phyloP scores from a whole-genome alignment of 164 flowering plant genomes.

The Dillenia turbinata region DNA sequence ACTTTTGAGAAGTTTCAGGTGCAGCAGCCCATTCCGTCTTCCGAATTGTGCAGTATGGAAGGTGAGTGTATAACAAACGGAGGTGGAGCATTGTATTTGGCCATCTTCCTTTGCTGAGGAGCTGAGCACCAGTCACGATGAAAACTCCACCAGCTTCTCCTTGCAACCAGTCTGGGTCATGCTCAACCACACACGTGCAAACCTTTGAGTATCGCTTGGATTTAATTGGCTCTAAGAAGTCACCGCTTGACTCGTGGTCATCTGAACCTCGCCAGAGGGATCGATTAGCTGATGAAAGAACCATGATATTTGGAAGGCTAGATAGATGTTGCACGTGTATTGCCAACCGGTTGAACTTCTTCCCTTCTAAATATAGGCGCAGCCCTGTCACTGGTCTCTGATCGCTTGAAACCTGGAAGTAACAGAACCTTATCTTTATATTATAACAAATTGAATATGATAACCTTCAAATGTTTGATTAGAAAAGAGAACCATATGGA shows the following conservation, averaged over 20 bases:
- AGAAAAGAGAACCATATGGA: too few relatives aligned
- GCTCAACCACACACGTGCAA: conserved; percentile 64
- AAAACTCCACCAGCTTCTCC: conserved; percentile 45
- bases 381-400: conserved; percentile 76
- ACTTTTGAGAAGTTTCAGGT: conserved; percentile 53
- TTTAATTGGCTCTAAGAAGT: conserved; percentile 56
- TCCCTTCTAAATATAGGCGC: conserved; percentile 82
- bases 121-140: conserved; percentile 87
- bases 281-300: conserved; percentile 17
- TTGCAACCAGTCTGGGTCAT: conserved; percentile 63
- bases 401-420: conserved; percentile 54
- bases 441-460: too few relatives aligned
- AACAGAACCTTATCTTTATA: too few relatives aligned
- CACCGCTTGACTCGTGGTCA: conserved; percentile 31
- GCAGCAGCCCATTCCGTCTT: conserved; percentile 69
- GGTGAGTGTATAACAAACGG: conserved; percentile 56
- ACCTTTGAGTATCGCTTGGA: conserved; percentile 72
- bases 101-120: conserved; percentile 64
- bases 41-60: conserved; percentile 59
- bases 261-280: conserved; percentile 80
- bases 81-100: conserved; percentile 75
- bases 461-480: too few relatives aligned
- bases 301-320: conserved; percentile 56
- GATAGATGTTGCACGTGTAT: conserved; percentile 82
- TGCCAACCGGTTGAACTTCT: conserved; percentile 71